Conservation (phyloP, 108 stramenopile genomes). For the Skeletonema marinoi region DNA sequence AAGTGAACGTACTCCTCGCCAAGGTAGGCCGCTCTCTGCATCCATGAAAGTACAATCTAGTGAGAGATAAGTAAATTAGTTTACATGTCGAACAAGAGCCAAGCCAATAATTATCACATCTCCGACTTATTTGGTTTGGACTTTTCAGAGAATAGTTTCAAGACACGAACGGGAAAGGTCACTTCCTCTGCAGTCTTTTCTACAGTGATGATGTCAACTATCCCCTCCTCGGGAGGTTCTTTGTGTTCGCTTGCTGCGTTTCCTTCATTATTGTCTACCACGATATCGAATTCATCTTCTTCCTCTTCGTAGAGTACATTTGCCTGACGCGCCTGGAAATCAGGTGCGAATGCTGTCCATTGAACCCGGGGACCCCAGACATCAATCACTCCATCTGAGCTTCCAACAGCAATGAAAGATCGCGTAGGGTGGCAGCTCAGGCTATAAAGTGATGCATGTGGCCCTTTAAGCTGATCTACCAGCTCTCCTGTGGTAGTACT, state of each 20-base stretch:
- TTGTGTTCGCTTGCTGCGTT: slow-evolving; percentile 12
- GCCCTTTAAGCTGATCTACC: slow-evolving; percentile 78
- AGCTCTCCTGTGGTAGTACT: slow-evolving; percentile 73
- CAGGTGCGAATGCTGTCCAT: slow-evolving; percentile 86
- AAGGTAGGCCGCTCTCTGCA: background rate
- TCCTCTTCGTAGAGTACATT: slow-evolving; percentile 79
- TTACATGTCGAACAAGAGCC: background rate
- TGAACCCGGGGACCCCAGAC: slow-evolving; percentile 76
- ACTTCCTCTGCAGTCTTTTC: slow-evolving; percentile 65
- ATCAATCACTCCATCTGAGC: slow-evolving; percentile 80
- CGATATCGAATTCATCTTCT: slow-evolving; percentile 85
- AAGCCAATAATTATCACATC: background rate
- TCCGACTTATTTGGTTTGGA: slow-evolving; percentile 7
- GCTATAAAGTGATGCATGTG: slow-evolving; percentile 56
- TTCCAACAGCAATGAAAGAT: slow-evolving; percentile 76
- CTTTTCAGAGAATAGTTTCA: slow-evolving; percentile 29
- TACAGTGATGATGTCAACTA: slow-evolving; percentile 68
- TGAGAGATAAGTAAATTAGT: background rate
- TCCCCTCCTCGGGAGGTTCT: slow-evolving; percentile 36
- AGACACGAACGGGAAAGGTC: slow-evolving; percentile 63
- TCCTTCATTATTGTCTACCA: slow-evolving; percentile 35
- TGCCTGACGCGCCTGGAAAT: slow-evolving; percentile 78
- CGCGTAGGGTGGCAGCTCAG: slow-evolving; percentile 87
- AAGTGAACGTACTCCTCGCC: background rate
- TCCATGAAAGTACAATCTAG: background rate